Evolutionary conservation across 164 flowering plant species (phyloP), one percentile per base, ranked within the genome.

Genomic region (Sextonia rubra): DNA sequence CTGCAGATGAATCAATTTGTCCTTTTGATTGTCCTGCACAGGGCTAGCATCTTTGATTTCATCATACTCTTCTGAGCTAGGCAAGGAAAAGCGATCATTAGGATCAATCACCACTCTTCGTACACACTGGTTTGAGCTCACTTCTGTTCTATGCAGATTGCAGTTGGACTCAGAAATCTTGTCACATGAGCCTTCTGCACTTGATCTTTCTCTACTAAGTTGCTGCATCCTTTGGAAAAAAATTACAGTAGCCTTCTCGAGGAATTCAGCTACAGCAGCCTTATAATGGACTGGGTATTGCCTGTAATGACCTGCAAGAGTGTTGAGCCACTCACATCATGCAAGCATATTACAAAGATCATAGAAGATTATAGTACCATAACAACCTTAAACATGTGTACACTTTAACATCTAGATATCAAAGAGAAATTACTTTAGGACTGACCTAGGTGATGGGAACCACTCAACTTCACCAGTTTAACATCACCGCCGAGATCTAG

Each of bases 401-500:
- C 58, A 12, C 15, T 52, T 52, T 18, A 26, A 18, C 20, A 64
- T 64, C 37, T 23, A 64, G 27, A 64, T 3, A 64, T 64, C 44
- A 23, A n/a, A 32, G 44, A 32, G 44, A 26, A 27, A 15, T 18
- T 66, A 52, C 60, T 65, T 55, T 49, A 22, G 68, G 23, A 79
- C 95, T 44, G 60, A 94, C 99, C 99, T 81, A 89, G 89, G 72
- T 90, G 95, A 78, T 94, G 84, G 18, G 94, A 92, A 68, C 78
- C 83, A 58, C 71, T 79, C 90, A 92, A 90, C 69, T 78, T 91
- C 75, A 91, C 85, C 30, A 95, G 80, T 75, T 89, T 90, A 32
- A 95, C 94, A 78, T 90, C 88, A 47, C 78, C 94, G 5, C 97
- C 97, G 48, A 88, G 89, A 27, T 89, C 91, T 82, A 81, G 88